A percentile compares a stretch with the other conserved stretches of the same genome.
Conservation (phyloP, 2,329 filamentous ascomycete species). For the Colletotrichum godetiae region DNA sequence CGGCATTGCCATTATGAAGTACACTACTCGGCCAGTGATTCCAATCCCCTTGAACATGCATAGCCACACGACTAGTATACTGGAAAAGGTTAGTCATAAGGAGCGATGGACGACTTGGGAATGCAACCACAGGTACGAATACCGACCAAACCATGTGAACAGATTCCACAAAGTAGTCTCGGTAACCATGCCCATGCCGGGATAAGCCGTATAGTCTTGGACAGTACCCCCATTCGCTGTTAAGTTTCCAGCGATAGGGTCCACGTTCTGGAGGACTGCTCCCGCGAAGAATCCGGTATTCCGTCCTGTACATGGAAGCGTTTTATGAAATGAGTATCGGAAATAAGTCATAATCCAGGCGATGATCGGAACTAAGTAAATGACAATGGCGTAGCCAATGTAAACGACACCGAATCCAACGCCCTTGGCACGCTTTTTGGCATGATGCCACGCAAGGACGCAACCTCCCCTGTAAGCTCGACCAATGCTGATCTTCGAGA, state of each 20-base stretch:
- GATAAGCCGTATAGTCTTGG: slow-evolving; percentile 54
- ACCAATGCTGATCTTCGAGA: slow-evolving; percentile 73
- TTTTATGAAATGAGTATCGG: slow-evolving; percentile 61
- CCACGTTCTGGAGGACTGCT: slow-evolving; percentile 26
- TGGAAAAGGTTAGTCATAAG: background rate
- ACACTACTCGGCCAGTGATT: slow-evolving; percentile 64
- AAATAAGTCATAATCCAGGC: slow-evolving; percentile 69
- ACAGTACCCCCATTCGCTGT: slow-evolving; percentile 48
- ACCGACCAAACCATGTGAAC: slow-evolving; percentile 61
- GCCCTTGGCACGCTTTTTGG: slow-evolving; percentile 61
- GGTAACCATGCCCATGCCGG: slow-evolving; percentile 55
- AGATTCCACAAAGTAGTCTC: slow-evolving; percentile 65
- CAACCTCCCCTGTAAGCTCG: slow-evolving; percentile 66
- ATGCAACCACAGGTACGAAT: too few relatives aligned
- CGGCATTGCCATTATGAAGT: slow-evolving; percentile 67
- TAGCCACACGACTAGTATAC: slow-evolving; percentile 57
- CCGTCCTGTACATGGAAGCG: slow-evolving; percentile 60
- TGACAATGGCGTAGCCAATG: slow-evolving; percentile 60
- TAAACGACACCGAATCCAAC: slow-evolving; percentile 62
- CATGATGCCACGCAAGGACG: slow-evolving; percentile 61
- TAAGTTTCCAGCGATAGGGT: slow-evolving; percentile 45
- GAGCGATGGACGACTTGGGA: too few relatives aligned
- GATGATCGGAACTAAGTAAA: slow-evolving; percentile 66
- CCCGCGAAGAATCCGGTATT: slow-evolving; percentile 53
- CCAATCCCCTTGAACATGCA: slow-evolving; percentile 68